These are phyloP conservation scores for Geosmithia flava DNA, from an alignment of 2,329 filamentous ascomycete species.

Conservation along the genomic window DNA sequence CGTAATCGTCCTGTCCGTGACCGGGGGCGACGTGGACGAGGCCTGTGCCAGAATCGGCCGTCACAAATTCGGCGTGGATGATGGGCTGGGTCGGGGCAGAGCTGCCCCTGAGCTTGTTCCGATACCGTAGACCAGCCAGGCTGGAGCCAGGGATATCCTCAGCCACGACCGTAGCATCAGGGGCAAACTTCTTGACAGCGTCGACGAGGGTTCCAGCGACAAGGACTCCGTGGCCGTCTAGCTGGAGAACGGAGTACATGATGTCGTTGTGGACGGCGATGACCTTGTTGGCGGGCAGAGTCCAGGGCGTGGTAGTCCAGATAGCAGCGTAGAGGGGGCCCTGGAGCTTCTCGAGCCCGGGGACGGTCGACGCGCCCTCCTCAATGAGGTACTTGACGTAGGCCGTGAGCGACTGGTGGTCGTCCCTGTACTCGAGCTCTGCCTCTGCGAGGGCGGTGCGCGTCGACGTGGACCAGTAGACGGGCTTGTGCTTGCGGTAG, in stretches of 20 bases:
- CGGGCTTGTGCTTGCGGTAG: constrained; percentile 68
- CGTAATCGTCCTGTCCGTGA: constrained; percentile 94
- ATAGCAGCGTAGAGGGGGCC: constrained; percentile 65
- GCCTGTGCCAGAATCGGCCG: constrained; percentile 79
- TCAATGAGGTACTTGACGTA: constrained; percentile 69
- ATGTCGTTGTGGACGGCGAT: constrained; percentile 71
- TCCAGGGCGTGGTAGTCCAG: constrained; percentile 99
- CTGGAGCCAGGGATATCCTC: constrained; percentile 50
- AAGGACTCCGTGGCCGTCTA: constrained; percentile 42
- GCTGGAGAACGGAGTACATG: constrained; percentile 56
- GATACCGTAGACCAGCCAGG: constrained; percentile 55
- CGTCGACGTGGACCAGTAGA: constrained; percentile 78
- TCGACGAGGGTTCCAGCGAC: constrained; percentile 61
- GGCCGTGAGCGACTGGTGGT: constrained; percentile 60
- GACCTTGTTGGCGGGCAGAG: constrained; percentile 80
- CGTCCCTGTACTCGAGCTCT: constrained; percentile 72
- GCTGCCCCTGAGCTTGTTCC: constrained; percentile 53
- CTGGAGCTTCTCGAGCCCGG: constrained; percentile 22
- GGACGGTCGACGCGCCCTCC: constrained; percentile 15
- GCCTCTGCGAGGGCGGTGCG: constrained; percentile 71
- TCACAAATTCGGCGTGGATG: constrained; percentile 80
- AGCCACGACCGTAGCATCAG: constrained; percentile 38
- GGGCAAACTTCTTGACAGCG: constrained; percentile 35
- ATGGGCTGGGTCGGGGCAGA: constrained; percentile 51
- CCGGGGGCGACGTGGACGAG: constrained; percentile 92